Evolutionary conservation across 2,329 filamentous ascomycete species (phyloP), one percentile per base, ranked within the genome.

Genomic region (Penicillium sp.): DNA sequence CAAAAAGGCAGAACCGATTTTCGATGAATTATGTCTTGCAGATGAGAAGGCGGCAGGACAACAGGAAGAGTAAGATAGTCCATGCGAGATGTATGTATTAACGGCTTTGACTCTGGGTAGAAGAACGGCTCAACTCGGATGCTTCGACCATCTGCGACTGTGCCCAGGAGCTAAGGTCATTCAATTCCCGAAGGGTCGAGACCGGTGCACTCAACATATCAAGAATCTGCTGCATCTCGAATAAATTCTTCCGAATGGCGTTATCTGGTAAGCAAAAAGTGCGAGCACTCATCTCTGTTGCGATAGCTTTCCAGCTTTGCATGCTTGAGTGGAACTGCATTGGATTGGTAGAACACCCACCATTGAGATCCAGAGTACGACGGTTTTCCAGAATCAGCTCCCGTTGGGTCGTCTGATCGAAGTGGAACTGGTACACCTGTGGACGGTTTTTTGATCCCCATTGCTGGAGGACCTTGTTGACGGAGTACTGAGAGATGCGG

Each of bases 211-310:
- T 78, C 59, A 83, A 71, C 70, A 83, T 76, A 53, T 80, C 78
- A 13, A 83, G 68, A 46, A 83, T 74, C 56, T 77, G 74, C 39
- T 77, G 75, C 29, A 77, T 74, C 52, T 83, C 81, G 49, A 78
- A 74, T 52, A 83, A 66, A 46, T 82, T 74, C 63, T 81, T 82
- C 53, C 77, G 70, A 52, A 84, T 75, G 14, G 76, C 74, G 48
- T 74, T 77, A 60, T 84, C 81, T 1, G 79, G 75, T 24, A 74
- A 69, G 63, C 80, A 83, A 62, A 82, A 82, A 2, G 79, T 82
- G 27, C 80, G 77, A 31, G 81, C 69, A 43, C 72, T 72, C 77
- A 83, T 79, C 51, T 79, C 75, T 39, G 73, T 77, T 39, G 75
- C 73, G 19, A 82, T 70, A 3, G 70, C 68, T 56, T 77, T 80